Evolutionary conservation across 257 asterid species (phyloP), one percentile per base, ranked within the genome.

Genomic region (Solanum infundibuliforme): DNA sequence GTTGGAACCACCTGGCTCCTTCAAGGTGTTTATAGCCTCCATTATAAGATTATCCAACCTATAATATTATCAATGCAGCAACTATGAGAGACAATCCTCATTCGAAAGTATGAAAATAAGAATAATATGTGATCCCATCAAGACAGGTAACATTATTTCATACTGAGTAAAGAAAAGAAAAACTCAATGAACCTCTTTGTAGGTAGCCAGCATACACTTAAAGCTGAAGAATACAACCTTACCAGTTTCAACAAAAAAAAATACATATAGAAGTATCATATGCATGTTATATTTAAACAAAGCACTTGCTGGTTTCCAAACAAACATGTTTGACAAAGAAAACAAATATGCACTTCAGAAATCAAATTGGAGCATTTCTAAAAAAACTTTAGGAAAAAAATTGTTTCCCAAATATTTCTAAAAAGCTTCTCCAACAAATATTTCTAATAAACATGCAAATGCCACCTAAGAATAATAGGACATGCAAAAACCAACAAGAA

Each of bases 21-120:
- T 94, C 91, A 95, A 89, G 92, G 89, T 94, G 91, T 87, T 94
- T 90, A 96, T 94, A 89, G 99, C 99, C 90, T 96, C 99, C 92
- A 95, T 89, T 39, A 96, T 93, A 90, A 96, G 98, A 90, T 93
- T 93, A 88, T 95, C 99, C 97, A 95, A 90, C 97, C 99, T 96
- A 90, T 68, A 87, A 83, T 31, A 48, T 48, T 43, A 79, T 48
- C 66, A 82, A 82, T 29, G 41, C 43, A 48, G 27, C 69, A 48
- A 48, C 69, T 29, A 82, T 82, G 85, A 82, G 85, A 18, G n/a
- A 79, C n/a, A 43, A 43, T 16, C 85, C 48, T 43, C 66, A 46
- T 43, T 43, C 84, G 25, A 27, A 77, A 41, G 65, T 25, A 77
- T 39, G 66, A 43, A 79, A 43, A 79, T 27, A 46, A 79, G 66